Percentiles rank a stretch among this genome's conserved stretches.
Conservation (phyloP, 495 filamentous ascomycete genomes). For the Copromyces sp. region DNA sequence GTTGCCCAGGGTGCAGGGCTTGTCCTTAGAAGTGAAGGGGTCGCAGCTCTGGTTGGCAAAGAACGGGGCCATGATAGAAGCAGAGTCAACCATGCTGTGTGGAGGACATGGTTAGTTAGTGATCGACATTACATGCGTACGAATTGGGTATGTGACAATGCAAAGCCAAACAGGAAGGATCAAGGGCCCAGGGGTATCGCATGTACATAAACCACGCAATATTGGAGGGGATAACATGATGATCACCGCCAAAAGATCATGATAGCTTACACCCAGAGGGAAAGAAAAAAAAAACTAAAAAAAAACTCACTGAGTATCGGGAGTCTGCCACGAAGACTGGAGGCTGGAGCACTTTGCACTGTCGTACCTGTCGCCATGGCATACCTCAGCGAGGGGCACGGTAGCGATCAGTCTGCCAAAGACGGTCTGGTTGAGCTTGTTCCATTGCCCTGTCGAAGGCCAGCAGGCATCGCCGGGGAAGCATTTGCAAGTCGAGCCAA, state of each 20-base stretch:
- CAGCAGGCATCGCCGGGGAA: slow-evolving; percentile 43
- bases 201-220: background rate
- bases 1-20: slow-evolving; percentile 44
- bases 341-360: slow-evolving; percentile 13
- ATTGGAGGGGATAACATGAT: background rate
- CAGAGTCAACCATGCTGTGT: slow-evolving; percentile 29
- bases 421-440: slow-evolving; percentile 32
- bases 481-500: slow-evolving; percentile 32
- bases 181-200: background rate
- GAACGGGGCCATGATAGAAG: slow-evolving; percentile 36
- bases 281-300: background rate
- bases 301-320: slow-evolving; percentile 23
- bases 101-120: slow-evolving; percentile 19
- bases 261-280: background rate
- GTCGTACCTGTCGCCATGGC: slow-evolving; percentile 31
- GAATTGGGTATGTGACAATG: background rate
- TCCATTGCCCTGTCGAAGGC: slow-evolving; percentile 35
- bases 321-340: slow-evolving; percentile 17
- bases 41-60: slow-evolving; percentile 36
- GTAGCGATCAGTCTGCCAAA: slow-evolving; percentile 39
- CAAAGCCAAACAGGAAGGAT: background rate
- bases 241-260: background rate
- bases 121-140: background rate
- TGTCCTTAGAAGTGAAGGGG: slow-evolving; percentile 14
- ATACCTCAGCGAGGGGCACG: slow-evolving; percentile 39